Base-by-base conservation (phyloP, 768 basidiomycete species). In the Pleurotus tuoliensis region DNA sequence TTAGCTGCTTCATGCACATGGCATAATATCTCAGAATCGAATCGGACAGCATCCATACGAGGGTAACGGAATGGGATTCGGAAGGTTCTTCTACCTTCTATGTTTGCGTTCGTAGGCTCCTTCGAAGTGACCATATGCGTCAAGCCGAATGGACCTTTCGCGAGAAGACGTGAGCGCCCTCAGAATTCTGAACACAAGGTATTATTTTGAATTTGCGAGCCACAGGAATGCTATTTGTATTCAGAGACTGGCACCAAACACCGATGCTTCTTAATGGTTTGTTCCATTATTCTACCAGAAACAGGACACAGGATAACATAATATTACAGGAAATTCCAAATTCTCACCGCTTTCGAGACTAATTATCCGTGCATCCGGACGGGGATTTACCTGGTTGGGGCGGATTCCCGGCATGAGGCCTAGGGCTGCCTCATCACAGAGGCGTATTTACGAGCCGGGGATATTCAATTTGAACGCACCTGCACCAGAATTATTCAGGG, bases 371-470 rank as follows among this genome's bases (percentile, higher is more conserved):
- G 48, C 48, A 22, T 50, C 48, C 38, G 30, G 38, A 27, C 30
- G 48, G 24, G 48, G 38, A 34, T 50, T 50, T 27, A 16, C 38
- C 9, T 39, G 24, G 24, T 43, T 53, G 41, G 51, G 51, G 39
- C 37, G 41, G 41, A 53, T 43, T 16, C 51, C 51, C 39, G 39
- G 51, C 51, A 53, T 53, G 51, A 53, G 51, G 51, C 51, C 30
- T 50, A 50, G 48, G 48, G 48, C 48, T 50, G 30, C 4, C 48
- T 34, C 47, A 16, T 20, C 30, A 8, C 30, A 48, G 30, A 25
- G 15, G 47, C 47, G 27, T 16, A 1, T 38, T 34, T 34, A 12
- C 27, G 38, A 37, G 12, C 39, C 51, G 51, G 51, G 51, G 39
- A 39, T 53, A 53, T 53, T 34, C 51, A 53, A 38, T 52, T 52